Conservation (phyloP, 352 stramenopile species). For the Pythium phragmitis region DNA sequence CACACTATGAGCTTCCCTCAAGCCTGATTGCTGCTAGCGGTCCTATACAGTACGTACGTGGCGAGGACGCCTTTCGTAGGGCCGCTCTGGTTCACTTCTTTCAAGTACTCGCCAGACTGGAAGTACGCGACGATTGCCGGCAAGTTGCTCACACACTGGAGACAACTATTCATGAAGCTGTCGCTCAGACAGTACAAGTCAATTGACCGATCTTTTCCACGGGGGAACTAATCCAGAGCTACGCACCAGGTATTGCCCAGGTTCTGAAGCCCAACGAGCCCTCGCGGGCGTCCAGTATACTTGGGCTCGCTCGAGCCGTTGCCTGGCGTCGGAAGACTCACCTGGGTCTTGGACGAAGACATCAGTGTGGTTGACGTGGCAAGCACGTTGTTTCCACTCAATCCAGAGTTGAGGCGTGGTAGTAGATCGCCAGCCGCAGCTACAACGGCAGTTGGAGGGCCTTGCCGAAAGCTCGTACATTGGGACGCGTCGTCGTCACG, state of each 20-base stretch:
- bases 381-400: constrained; percentile 23
- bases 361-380: background rate
- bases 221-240: background rate
- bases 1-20: background rate
- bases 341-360: constrained; percentile 9
- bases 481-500: constrained; percentile 23
- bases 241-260: constrained; percentile 77
- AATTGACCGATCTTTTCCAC: background rate
- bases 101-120: constrained; percentile 36
- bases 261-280: constrained; percentile 52
- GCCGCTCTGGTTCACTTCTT: constrained; percentile 59
- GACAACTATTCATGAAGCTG: constrained; percentile 48
- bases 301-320: background rate
- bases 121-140: constrained; percentile 58
- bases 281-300: background rate
- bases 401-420: constrained; percentile 7
- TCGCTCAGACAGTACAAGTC: background rate
- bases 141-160: constrained; percentile 82
- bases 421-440: constrained; percentile 7
- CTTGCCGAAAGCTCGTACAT: background rate
- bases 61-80: constrained; percentile 48
- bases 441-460: background rate
- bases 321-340: constrained; percentile 5
- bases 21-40: no score
- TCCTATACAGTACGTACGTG: background rate